Evolutionary conservation across 106 monocot genomes (phyloP), one percentile per base, ranked within the genome.

Genomic region (Dendrobium catenatum): DNA sequence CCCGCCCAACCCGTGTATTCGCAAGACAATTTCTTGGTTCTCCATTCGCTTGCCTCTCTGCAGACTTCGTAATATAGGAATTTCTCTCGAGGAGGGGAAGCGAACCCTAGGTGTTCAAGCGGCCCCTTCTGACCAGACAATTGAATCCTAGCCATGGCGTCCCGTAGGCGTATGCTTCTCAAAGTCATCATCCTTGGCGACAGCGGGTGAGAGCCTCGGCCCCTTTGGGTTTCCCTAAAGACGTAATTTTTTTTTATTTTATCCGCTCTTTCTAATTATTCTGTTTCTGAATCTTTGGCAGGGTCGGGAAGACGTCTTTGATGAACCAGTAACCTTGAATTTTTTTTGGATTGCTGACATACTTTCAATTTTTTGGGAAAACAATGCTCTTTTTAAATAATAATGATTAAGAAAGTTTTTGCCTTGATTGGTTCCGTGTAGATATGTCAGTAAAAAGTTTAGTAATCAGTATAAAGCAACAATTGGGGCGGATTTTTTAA

Each of bases 401-500:
- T 27, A 31, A 16, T 10, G 42, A 6, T 43, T 31, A 22, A 22
- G 37, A 31, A 20, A 20, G 74, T 44, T 75, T 66, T 75, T 40
- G 44, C 59, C 37, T 42, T 54, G 51, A 46, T 77, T 74, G 77
- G n/a, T 31, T 78, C 7, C 16, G 40, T 55, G n/a, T 77, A 88
- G 88, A 58, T 88, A 88, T 54, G 85, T 85, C 49, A 88, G 85
- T 74, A 54, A 76, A 9, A 88, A 88, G 73, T 90, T 90, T 37
- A 88, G 89, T 43, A 93, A 93, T 84, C 93, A 93, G 85, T 93
- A 93, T 67, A 93, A 93, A 73, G 90, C 93, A 2, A 93, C 93
- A 1, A 93, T 88, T 40, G 93, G 93, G 42, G 88, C 93, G 40
- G 93, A 93, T 85, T 93, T 93, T 82, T 84, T 93, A 79, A 93